Base-by-base conservation (phyloP, 768 basidiomycete species). In the Nevesoporus exiguus region DNA sequence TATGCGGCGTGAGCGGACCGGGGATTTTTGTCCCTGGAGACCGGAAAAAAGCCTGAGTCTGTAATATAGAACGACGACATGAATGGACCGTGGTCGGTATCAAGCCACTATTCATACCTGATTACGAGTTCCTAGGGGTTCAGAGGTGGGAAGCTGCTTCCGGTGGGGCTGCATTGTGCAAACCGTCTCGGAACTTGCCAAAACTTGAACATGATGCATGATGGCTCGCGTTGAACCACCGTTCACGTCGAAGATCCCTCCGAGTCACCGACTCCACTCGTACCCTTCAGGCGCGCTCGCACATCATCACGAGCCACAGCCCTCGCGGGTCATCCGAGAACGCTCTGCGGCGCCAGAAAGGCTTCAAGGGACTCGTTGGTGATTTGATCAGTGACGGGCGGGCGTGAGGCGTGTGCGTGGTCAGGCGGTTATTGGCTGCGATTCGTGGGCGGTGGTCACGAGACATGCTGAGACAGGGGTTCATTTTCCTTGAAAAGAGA, bases 391-490 rank as follows among this genome's bases (percentile, higher is more conserved):
- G n/a, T 40, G 30, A 17, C 27, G n/a, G n/a, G n/a, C 36, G 15
- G 24, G 39, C 8, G 42, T 7, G n/a, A 14, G 29, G 44, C 29
- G 30, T 31, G 13, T 15, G 44, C 19, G 30, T 46, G 42, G 11
- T 34, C 7, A 15, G 41, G 22, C 7, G 13, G 41, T 10, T 21
- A 9, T 21, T 21, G n/a, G 17, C n/a, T 33, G 33, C n/a, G 6
- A 37, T n/a, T 9, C 8, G n/a, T 37, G 37, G 17, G 17, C n/a
- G 5, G 6, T 25, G 51, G 51, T 46, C 51, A 31, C 33, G 10
- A 29, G 51, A 45, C 44, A 15, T 17, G 14, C 39, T 2, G 3
- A 3, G 44, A 58, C 48, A 57, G 58, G 59, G 58, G 59, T 3
- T 0, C 47, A 44, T 62, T 52, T 29, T 3, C 55, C 48, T 52